Evolutionary conservation across 768 basidiomycete genomes (phyloP).

Genomic region (Rhodocollybia butyracea): DNA sequence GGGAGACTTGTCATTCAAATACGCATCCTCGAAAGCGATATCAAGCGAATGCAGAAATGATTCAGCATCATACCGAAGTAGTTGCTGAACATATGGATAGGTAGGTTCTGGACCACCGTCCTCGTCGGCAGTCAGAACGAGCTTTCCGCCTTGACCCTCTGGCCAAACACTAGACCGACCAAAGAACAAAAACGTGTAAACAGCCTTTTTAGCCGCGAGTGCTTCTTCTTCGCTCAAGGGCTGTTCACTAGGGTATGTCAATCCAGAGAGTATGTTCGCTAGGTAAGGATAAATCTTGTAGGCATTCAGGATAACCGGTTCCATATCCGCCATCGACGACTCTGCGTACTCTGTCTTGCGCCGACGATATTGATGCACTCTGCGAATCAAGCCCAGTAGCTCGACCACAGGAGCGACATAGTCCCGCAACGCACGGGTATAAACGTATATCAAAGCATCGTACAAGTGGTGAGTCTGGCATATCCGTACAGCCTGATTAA

Average conservation of each 20-base stretch:
- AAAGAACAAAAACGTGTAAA: slow-evolving; percentile 84
- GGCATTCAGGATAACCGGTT: slow-evolving; percentile 64
- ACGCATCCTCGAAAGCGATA: slow-evolving; percentile 91
- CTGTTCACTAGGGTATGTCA: slow-evolving; percentile 84
- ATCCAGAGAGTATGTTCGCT: slow-evolving; percentile 73
- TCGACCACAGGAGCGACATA: slow-evolving; percentile 89
- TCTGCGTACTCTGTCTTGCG: slow-evolving; percentile 28
- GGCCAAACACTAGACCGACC: slow-evolving; percentile 83
- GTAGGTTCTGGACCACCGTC: slow-evolving; percentile 77
- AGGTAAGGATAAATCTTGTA: slow-evolving; percentile 93
- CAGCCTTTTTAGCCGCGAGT: slow-evolving; percentile 60
- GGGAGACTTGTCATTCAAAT: slow-evolving; percentile 74
- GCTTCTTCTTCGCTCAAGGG: slow-evolving; percentile 65
- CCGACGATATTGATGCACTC: slow-evolving; percentile 55
- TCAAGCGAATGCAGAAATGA: slow-evolving; percentile 92
- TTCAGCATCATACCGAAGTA: slow-evolving; percentile 89
- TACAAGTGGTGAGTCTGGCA: slow-evolving; percentile 84
- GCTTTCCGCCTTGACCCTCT: slow-evolving; percentile 59
- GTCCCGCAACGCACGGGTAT: slow-evolving; percentile 84
- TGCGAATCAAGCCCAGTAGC: slow-evolving; percentile 71
- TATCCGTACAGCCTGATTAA: slow-evolving; percentile 86
- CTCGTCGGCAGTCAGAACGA: slow-evolving; percentile 74
- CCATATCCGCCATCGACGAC: slow-evolving; percentile 37
- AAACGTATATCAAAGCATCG: slow-evolving; percentile 93
- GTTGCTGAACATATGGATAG: slow-evolving; percentile 83